Evolutionary conservation across 805 yeast genomes (phyloP).

Genomic region (Nakazawaea ambrosiae): DNA sequence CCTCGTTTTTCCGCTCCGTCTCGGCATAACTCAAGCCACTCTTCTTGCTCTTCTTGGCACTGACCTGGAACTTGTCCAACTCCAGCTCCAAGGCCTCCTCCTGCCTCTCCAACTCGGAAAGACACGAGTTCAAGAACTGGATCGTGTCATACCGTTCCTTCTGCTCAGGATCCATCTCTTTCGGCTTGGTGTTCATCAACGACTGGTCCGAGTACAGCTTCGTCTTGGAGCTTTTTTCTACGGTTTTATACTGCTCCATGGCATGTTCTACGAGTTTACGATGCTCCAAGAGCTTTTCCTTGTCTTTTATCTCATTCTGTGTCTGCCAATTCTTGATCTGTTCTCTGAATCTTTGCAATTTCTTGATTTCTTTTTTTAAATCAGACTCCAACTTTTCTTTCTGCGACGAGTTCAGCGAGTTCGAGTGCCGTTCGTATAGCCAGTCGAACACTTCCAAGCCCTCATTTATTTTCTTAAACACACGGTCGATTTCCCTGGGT

Average conservation of each 20-base stretch:
- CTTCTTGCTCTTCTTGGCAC: conserved; percentile 40
- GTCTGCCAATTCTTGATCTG: conserved; percentile 94
- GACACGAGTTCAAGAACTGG: conserved; percentile 58
- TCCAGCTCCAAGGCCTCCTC: conserved; percentile 73
- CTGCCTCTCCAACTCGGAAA: conserved; percentile 80
- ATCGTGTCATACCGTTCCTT: conserved; percentile 69
- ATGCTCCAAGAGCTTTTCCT: conserved; percentile 72
- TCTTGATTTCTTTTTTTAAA: conserved; percentile 89
- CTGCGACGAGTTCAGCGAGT: conserved; percentile 77
- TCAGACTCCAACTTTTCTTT: conserved; percentile 92
- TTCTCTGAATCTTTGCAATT: conserved; percentile 87
- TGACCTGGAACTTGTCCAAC: conserved; percentile 41
- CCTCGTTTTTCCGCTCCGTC: conserved; percentile 43
- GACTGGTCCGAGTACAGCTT: conserved; percentile 95
- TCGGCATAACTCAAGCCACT: conserved; percentile 57
- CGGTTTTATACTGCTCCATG: conserved; percentile 94
- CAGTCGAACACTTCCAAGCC: conserved; percentile 83
- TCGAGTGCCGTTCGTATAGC: conserved; percentile 77
- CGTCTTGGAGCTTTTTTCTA: conserved; percentile 88
- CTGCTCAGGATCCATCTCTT: conserved; percentile 63
- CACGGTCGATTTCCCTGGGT: conserved; percentile 76
- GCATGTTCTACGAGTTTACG: conserved; percentile 63
- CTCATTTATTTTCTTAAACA: conserved; percentile 85
- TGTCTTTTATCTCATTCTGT: conserved; percentile 87
- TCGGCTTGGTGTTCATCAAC: conserved; percentile 48